These are phyloP conservation scores for Grigorovia yakushimaensis DNA, from an alignment of 805 yeast species.

Conservation along the genomic window DNA sequence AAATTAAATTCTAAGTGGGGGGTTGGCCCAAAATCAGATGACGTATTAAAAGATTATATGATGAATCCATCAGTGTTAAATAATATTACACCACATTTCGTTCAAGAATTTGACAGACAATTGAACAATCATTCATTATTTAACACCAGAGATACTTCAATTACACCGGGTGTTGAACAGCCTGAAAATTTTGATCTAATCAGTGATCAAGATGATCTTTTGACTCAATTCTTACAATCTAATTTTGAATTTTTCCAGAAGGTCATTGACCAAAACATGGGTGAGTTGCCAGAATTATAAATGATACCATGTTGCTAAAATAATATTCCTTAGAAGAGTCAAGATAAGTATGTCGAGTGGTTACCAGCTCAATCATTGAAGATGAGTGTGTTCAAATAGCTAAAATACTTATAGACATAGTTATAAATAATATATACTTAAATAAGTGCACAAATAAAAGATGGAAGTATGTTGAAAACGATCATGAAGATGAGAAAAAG, in stretches of 20 bases:
- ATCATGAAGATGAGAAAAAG: too few relatives aligned
- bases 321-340: neutral
- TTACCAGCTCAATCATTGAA: too few relatives aligned
- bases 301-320: neutral
- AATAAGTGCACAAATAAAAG: too few relatives aligned
- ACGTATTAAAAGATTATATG: slow-evolving; percentile 7
- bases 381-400: too few relatives aligned
- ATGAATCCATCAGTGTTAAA: slow-evolving; percentile 7
- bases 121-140: slow-evolving; percentile 1
- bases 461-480: too few relatives aligned
- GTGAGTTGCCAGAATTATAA: slow-evolving; percentile 9
- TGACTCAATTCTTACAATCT: slow-evolving; percentile 10
- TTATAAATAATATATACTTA: too few relatives aligned
- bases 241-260: slow-evolving; percentile 11
- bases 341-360: too few relatives aligned
- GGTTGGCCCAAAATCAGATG: slow-evolving; percentile 6
- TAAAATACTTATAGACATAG: too few relatives aligned
- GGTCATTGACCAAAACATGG: slow-evolving; percentile 12
- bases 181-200: neutral
- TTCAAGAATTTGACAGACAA: slow-evolving; percentile 2
- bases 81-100: slow-evolving; percentile 3
- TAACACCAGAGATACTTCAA: neutral
- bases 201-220: slow-evolving; percentile 5
- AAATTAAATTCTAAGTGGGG: slow-evolving; percentile 18
- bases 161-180: neutral